Conservation (phyloP, 352 stramenopile genomes). For the Phytophthora tubulina region DNA sequence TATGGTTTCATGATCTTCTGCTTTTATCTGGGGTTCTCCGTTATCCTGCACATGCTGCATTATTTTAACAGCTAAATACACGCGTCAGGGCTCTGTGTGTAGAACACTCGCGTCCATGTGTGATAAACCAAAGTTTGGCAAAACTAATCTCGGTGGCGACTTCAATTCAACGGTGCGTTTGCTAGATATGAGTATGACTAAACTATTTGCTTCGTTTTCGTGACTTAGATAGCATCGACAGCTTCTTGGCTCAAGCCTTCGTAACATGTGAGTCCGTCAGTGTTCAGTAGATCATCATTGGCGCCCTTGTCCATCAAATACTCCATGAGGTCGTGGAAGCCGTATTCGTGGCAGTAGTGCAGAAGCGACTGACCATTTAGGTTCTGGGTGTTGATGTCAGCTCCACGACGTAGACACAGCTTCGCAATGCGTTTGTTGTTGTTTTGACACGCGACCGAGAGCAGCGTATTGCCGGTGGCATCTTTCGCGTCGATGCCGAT, state of each 20-base stretch:
- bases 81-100: background rate
- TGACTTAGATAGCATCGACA: slow-evolving; percentile 71
- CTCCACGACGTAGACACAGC: slow-evolving; percentile 92
- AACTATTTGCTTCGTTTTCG: slow-evolving; percentile 16
- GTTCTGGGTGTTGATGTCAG: slow-evolving; percentile 95
- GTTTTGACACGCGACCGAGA: slow-evolving; percentile 96
- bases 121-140: background rate
- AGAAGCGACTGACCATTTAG: slow-evolving; percentile 93
- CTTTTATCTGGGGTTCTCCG: slow-evolving; percentile 77
- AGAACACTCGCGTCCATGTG: background rate
- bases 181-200: slow-evolving; percentile 1
- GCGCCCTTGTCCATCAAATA: slow-evolving; percentile 97
- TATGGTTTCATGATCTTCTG: slow-evolving; percentile 92
- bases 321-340: slow-evolving; percentile 94
- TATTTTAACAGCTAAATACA: slow-evolving; percentile 80
- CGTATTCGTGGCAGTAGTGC: slow-evolving; percentile 95
- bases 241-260: slow-evolving; percentile 92
- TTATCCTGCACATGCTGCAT: slow-evolving; percentile 81
- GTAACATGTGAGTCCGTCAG: slow-evolving; percentile 95
- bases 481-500: slow-evolving; percentile 94
- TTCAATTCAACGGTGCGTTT: slow-evolving; percentile 16
- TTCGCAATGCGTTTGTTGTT: slow-evolving; percentile 97
- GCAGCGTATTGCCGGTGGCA: slow-evolving; percentile 92
- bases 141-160: background rate
- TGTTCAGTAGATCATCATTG: slow-evolving; percentile 91